Percentiles rank a stretch among this genome's conserved stretches.
Evolutionary conservation across 495 filamentous ascomycete genomes (phyloP).

Genomic region (Gamarada debralockiae): DNA sequence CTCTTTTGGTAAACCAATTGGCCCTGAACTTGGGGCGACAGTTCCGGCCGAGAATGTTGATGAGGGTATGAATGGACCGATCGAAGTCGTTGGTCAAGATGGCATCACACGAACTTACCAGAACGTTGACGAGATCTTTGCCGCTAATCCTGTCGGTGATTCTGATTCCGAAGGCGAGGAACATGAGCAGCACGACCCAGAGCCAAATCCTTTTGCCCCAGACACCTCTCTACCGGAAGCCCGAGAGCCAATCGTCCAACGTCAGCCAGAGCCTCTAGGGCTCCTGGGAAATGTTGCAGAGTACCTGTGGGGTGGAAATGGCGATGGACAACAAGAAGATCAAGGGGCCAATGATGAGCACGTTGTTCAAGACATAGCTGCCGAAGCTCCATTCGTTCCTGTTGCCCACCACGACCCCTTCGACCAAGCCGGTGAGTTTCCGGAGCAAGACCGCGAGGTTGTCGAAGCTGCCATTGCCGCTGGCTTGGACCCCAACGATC

Average conservation of each 20-base stretch:
- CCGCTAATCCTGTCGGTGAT: slow-evolving; percentile 5
- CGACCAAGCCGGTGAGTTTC: slow-evolving; percentile 25
- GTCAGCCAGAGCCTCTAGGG: slow-evolving; percentile 13
- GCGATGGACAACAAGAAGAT: slow-evolving; percentile 31
- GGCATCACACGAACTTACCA: slow-evolving; percentile 11
- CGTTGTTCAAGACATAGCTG: slow-evolving; percentile 49
- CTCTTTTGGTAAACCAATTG: not conserved
- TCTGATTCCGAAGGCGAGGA: not conserved
- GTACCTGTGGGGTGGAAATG: slow-evolving; percentile 64
- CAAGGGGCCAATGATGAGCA: slow-evolving; percentile 51
- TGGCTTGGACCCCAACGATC: slow-evolving; percentile 49
- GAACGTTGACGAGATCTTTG: slow-evolving; percentile 18
- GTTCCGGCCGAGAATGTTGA: slow-evolving; percentile 3
- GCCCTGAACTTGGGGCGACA: not conserved
- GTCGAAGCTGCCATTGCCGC: slow-evolving; percentile 26
- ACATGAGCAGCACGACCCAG: not conserved
- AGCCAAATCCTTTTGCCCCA: slow-evolving; percentile 12
- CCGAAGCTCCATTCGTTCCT: slow-evolving; percentile 63
- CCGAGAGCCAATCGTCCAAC: slow-evolving; percentile 7
- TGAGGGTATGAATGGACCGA: slow-evolving; percentile 15
- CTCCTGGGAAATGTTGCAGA: slow-evolving; percentile 30
- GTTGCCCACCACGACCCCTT: slow-evolving; percentile 32
- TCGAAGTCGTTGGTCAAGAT: slow-evolving; percentile 21
- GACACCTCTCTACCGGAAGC: slow-evolving; percentile 12
- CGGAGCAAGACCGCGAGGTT: slow-evolving; percentile 27